Evolutionary conservation across 1,284 basidiomycete species (phyloP).

Genomic region (Apiotrichum sp.): DNA sequence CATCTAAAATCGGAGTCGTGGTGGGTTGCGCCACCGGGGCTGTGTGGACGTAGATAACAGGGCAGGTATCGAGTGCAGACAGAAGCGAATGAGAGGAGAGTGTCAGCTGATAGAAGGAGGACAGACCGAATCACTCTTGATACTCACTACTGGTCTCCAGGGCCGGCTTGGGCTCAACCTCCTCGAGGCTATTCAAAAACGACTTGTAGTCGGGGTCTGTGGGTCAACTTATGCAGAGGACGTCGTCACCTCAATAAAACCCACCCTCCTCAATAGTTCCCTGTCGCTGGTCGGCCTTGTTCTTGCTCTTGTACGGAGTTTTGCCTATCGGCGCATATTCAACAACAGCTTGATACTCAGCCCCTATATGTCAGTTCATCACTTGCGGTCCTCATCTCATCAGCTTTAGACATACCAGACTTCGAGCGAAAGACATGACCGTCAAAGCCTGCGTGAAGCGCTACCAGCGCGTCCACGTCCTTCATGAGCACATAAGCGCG

Average conservation of each 20-base stretch:
- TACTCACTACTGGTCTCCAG: constrained; percentile 59
- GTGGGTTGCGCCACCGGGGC: constrained; percentile 49
- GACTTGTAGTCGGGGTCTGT: constrained; percentile 73
- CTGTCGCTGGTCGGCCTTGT: constrained; percentile 41
- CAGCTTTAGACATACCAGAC: constrained; percentile 56
- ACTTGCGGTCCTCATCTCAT: neutral
- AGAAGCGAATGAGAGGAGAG: too few species aligned
- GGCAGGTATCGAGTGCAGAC: too few species aligned
- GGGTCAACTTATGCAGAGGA: neutral
- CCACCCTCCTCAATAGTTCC: constrained; percentile 42
- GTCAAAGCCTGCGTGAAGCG: constrained; percentile 79
- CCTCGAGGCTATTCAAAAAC: constrained; percentile 59
- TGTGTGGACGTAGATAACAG: constrained; percentile 3
- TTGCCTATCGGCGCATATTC: constrained; percentile 94
- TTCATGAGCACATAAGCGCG: constrained; percentile 90
- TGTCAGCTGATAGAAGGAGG: neutral
- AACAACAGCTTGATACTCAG: constrained; percentile 78
- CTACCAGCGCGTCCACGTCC: constrained; percentile 61
- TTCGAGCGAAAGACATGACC: constrained; percentile 89
- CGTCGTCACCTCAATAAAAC: neutral
- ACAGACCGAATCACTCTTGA: neutral
- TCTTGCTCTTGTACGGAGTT: constrained; percentile 35
- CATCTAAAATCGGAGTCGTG: constrained; percentile 80
- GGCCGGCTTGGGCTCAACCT: constrained; percentile 48
- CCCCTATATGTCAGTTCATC: constrained; percentile 53